Base-by-base conservation (phyloP, 768 basidiomycete species). In the Tricholoma hemisulphureum region DNA sequence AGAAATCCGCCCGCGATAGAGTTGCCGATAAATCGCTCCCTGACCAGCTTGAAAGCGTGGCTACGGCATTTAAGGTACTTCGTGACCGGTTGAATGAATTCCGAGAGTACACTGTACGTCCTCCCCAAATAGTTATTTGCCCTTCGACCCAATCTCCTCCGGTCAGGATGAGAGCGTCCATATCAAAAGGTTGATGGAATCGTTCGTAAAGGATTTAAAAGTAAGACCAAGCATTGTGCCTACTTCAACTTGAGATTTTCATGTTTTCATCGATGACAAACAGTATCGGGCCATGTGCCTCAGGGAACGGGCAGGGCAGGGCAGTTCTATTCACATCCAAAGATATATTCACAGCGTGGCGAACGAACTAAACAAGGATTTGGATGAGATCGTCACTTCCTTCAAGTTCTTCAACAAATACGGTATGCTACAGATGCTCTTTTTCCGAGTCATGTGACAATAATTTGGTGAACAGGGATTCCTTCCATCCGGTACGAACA, bases 401-500 rank as follows among this genome's bases (percentile, higher is more conserved):
- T 59, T 66, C 31, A 51, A 9, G 16, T 56, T 62, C 29, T 64
- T 66, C 26, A 66, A 64, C 35, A 18, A 49, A 28, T 62, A 61
- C 11, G 65, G 65, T 66, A 45, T 18, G 57, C 26, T 28, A 32
- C 4, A 4, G 13, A 2, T 31, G 14, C 10, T 20, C 10, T 20
- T 13, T 7, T 23, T 43, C 43, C 13, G 4, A 35, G 13, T 4
- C 6, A n/a, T 34, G 20, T 21, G n/a, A 51, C 21, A 20, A 26
- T n/a, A n/a, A n/a, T n/a, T n/a, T n/a, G n/a, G 3, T 41, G 46
- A 32, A 24, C 24, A 66, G 65, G 65, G 8, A 53, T 66, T 53
- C 59, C 61, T 14, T 61, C 61, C n/a, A 66, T 66, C 53, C 63
- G 58, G 32, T 64, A 64, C 20, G 63, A 66, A 37, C 65, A 64